A percentile compares a stretch with the other conserved stretches of the same genome.
Evolutionary conservation across 495 filamentous ascomycete genomes (phyloP).

Genomic region (Aspergillus cristatus): DNA sequence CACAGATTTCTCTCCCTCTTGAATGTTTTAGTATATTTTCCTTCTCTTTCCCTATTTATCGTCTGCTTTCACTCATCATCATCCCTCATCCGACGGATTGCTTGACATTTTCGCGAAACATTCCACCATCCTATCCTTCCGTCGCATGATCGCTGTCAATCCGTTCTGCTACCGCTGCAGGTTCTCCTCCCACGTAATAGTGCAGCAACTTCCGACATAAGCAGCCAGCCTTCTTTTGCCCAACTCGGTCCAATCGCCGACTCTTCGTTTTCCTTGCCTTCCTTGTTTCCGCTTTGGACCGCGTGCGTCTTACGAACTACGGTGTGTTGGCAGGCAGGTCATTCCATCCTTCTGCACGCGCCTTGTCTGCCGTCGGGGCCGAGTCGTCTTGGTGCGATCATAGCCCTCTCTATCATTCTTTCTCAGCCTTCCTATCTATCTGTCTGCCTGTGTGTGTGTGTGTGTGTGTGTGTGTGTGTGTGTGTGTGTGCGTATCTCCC

Average conservation of each 20-base stretch:
- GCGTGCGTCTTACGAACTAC: conserved; percentile 28
- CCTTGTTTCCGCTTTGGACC: conserved; percentile 32
- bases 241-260: conserved; percentile 27
- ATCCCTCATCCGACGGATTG: conserved; percentile 1
- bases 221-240: conserved; percentile 17
- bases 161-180: conserved; percentile 4
- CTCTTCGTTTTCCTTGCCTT: too few species aligned
- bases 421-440: too few species aligned
- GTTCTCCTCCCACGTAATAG: conserved; percentile 29
- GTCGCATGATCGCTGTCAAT: conserved; percentile 22
- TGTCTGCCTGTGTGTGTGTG: too few species aligned
- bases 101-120: neutral
- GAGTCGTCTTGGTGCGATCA: conserved; percentile 3
- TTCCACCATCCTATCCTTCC: neutral
- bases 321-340: conserved; percentile 33
- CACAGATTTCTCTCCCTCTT: conserved; percentile 2
- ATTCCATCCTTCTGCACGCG: too few species aligned
- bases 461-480: too few species aligned
- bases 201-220: conserved; percentile 26
- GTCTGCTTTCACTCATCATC: neutral
- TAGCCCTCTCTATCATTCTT: neutral
- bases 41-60: conserved; percentile 10
- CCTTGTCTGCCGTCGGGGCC: too few species aligned
- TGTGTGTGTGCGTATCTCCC: too few species aligned
- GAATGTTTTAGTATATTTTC: conserved; percentile 6